Base-by-base conservation (phyloP, 495 filamentous ascomycete genomes). In the Aspergillus campestris region DNA sequence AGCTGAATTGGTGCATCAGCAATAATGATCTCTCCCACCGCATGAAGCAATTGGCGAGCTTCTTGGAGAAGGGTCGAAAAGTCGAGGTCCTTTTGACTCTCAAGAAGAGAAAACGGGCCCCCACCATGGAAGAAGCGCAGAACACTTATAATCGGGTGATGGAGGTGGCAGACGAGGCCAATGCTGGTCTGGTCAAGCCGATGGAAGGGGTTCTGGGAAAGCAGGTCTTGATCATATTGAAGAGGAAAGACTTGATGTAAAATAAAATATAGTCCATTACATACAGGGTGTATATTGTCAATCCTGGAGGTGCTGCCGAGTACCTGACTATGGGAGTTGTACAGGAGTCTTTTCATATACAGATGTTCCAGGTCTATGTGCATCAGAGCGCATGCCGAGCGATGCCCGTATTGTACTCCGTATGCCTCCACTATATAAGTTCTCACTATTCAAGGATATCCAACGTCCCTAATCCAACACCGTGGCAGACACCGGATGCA, bases 1-100 rank as follows among this genome's bases (percentile, higher is more conserved):
- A 94, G 67, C 18, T 95, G 49, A 87, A 87, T 62, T 95, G 89
- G 89, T 79, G 83, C 24, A 89, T 91, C 50, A 80, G 79, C 43
- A 50, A 58, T 8, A 70, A 85, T 60, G 86, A 90, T 62, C 63
- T 89, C 18, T 52, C 53, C 3, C 80, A 85, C 57, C 74, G 78
- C 38, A 44, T 84, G 53, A 69, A 70, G 36, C 72, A 78, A 61
- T 50, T 89, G 58, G 62, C 64, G 40, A 64, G 52, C 37, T 90
- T 89, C 49, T 51, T 90, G 50, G 59, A 59, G 7, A 81, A 85
- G 51, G 84, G 84, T 3, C 56, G 66, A 31, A 73, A 60, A 54
- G 83, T 90, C 31, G 77, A 86, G 52, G 49, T 89, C 9, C 38
- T 78, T 38, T 48, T 90, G 44, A 71, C 71, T 12, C 58, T 53